A percentile compares a stretch with the other conserved stretches of the same genome.
Conservation (phyloP, 176 grass and related monocot genomes). For the Guadua angustifolia region DNA sequence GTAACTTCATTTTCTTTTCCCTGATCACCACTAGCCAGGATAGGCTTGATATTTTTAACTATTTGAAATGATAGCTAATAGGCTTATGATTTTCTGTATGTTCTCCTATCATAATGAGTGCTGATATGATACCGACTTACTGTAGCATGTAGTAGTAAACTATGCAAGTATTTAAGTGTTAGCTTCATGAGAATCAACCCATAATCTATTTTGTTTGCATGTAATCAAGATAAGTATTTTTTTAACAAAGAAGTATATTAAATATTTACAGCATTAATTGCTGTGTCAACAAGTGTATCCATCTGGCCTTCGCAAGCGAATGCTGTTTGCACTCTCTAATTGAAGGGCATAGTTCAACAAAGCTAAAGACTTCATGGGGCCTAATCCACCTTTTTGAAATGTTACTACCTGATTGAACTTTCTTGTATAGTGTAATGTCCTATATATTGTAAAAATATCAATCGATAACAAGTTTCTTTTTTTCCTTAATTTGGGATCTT, state of each 20-base stretch:
- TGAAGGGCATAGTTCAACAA: conserved; percentile 7
- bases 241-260: not conserved
- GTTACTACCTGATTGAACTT: conserved; percentile 23
- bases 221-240: conserved; percentile 1
- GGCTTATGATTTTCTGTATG: not conserved
- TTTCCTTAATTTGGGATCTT: conserved; percentile 23
- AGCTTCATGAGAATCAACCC: not conserved
- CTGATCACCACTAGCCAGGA: not conserved
- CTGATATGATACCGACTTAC: not conserved
- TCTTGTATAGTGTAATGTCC: conserved; percentile 21
- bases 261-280: conserved; percentile 6
- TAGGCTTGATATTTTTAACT: not conserved
- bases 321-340: conserved; percentile 19
- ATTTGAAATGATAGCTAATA: conserved; percentile 3
- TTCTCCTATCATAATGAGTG: not conserved
- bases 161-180: not conserved
- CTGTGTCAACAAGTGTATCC: conserved; percentile 20
- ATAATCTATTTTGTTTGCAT: conserved; percentile 28
- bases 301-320: not conserved
- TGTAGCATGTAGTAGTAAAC: conserved; percentile 1
- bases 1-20: not conserved
- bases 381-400: not conserved
- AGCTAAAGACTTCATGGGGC: not conserved
- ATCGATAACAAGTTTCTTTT: not conserved
- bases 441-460: conserved; percentile 8